phyloP scores from a whole-genome alignment of 352 stramenopile genomes.

The Aphanomyces stellatus region DNA sequence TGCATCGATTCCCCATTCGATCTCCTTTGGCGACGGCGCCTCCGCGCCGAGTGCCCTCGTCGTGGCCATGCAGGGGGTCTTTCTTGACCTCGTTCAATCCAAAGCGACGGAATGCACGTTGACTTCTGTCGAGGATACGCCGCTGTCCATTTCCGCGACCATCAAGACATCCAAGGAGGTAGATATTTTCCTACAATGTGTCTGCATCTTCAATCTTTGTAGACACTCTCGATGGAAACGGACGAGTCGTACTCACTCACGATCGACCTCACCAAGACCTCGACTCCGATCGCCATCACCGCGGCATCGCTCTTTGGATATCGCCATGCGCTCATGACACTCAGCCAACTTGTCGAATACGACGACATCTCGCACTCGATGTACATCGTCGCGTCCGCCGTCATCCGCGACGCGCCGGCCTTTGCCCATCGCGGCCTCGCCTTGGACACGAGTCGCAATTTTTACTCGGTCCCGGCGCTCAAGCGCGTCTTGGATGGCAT shows the following conservation, averaged over 20 bases:
- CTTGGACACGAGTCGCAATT: conserved; percentile 21
- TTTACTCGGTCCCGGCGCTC: conserved; percentile 15
- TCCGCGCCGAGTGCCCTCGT: not conserved
- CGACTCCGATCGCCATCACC: not conserved
- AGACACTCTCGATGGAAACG: not conserved
- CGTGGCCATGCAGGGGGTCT: not conserved
- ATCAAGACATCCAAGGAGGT: conserved; percentile 5
- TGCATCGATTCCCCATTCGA: not conserved
- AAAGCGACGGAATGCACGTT: conserved; percentile 14
- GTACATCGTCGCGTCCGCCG: not conserved
- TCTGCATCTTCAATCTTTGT: not conserved
- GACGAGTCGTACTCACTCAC: conserved; percentile 9
- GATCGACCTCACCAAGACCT: not conserved
- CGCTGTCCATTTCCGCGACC: not conserved
- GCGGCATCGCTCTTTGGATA: conserved; percentile 10
- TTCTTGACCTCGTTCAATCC: not conserved
- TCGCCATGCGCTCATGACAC: conserved; percentile 14
- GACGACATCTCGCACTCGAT: conserved; percentile 17
- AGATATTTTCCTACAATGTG: not conserved
- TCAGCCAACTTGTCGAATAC: conserved; percentile 16
- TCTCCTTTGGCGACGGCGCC: not conserved
- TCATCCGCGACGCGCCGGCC: not conserved
- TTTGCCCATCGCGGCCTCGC: conserved; percentile 11
- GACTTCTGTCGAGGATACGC: not conserved
- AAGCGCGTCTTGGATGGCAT: conserved; percentile 16